Conservation (phyloP, 371 early-diverging fungal genomes). For the Batkoa obscura region DNA sequence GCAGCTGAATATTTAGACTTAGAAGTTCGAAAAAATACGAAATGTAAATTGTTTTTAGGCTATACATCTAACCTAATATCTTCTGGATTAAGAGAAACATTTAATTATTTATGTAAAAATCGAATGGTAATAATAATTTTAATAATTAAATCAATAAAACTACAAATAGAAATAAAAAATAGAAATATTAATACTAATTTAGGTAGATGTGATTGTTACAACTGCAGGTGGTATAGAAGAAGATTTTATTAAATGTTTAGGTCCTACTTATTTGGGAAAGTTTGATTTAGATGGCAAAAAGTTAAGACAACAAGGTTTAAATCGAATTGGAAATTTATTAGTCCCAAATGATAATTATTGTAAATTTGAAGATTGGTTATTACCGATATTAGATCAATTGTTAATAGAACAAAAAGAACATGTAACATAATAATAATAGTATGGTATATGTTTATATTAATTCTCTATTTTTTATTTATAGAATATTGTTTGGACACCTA, state of each 20-base stretch:
- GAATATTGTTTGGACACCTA: constrained; percentile 81
- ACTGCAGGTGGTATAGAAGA: constrained; percentile 99
- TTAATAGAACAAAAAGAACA: constrained; percentile 67
- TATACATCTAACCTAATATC: constrained; percentile 97
- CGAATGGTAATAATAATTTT: constrained; percentile 25
- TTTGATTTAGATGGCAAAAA: constrained; percentile 65
- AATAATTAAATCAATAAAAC: background rate
- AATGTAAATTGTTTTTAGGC: constrained; percentile 92
- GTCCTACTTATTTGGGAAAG: constrained; percentile 73
- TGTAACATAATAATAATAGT: constrained; percentile 7
- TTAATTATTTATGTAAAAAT: constrained; percentile 83
- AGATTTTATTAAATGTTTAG: constrained; percentile 97
- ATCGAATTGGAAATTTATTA: constrained; percentile 96
- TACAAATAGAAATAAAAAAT: constrained; percentile 1
- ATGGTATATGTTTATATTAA: background rate
- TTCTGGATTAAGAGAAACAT: constrained; percentile 89
- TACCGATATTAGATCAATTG: constrained; percentile 86
- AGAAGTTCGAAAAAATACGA: constrained; percentile 32
- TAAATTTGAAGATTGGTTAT: constrained; percentile 96
- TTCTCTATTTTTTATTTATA: constrained; percentile 12
- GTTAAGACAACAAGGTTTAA: constrained; percentile 82
- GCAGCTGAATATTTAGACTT: constrained; percentile 44
- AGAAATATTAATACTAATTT: background rate
- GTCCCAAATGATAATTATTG: constrained; percentile 99
- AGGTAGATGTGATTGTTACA: constrained; percentile 80